A percentile compares a stretch with the other conserved stretches of the same genome.
These are phyloP conservation scores for Sporothrix mexicana DNA, from an alignment of 2,329 filamentous ascomycete species.

Conservation along the genomic window DNA sequence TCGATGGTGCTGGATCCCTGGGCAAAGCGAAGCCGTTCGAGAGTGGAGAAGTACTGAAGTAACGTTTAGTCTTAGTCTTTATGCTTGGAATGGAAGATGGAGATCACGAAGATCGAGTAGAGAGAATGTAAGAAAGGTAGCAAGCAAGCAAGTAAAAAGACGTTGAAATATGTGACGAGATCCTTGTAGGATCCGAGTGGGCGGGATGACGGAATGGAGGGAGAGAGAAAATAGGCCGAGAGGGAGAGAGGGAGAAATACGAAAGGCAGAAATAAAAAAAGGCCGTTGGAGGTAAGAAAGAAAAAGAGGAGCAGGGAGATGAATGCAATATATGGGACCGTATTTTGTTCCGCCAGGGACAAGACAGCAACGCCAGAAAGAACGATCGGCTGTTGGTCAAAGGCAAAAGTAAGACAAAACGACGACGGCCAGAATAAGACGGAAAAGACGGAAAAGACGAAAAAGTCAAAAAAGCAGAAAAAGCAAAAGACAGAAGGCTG, in stretches of 20 bases:
- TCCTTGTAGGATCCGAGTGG: neutral
- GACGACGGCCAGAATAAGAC: neutral
- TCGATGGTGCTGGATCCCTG: slow-evolving; percentile 49
- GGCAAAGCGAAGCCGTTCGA: slow-evolving; percentile 71
- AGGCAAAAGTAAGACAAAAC: neutral
- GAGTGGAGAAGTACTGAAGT: slow-evolving; percentile 71
- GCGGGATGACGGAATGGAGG: slow-evolving; percentile 29
- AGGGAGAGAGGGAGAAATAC: neutral
- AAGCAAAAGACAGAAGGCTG: neutral
- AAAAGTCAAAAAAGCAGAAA: too few species aligned
- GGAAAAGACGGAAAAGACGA: neutral
- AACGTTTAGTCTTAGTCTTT: slow-evolving; percentile 37
- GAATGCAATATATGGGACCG: slow-evolving; percentile 15
- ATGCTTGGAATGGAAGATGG: slow-evolving; percentile 14
- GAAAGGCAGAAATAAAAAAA: slow-evolving; percentile 17
- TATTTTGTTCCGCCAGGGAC: slow-evolving; percentile 17
- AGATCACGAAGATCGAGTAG: neutral
- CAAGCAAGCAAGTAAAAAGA: slow-evolving; percentile 15
- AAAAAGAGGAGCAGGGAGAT: neutral
- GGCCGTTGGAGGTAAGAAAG: neutral
- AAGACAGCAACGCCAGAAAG: slow-evolving; percentile 3
- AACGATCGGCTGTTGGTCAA: neutral
- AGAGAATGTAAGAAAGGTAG: neutral
- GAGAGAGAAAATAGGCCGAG: slow-evolving; percentile 29
- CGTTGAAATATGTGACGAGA: neutral